phyloP scores from a whole-genome alignment of 2,329 filamentous ascomycete species.

The Helotiales sp. region DNA sequence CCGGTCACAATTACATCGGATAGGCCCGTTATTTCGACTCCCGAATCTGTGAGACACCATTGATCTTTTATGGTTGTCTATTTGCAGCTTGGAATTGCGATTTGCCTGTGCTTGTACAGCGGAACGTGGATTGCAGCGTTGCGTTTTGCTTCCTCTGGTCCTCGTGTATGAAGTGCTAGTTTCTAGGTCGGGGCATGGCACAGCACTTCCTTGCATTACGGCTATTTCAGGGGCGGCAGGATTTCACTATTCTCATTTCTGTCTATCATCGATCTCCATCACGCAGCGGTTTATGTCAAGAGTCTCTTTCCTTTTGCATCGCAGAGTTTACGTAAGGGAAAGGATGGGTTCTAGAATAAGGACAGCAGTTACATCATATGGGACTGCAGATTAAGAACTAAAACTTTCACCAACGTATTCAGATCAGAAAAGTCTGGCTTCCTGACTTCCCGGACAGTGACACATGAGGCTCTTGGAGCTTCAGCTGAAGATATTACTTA shows the following conservation, averaged over 20 bases:
- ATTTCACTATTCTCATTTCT: slow-evolving; percentile 23
- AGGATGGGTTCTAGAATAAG: slow-evolving; percentile 30
- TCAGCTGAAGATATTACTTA: no score
- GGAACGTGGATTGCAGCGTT: slow-evolving; percentile 18
- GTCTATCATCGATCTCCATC: slow-evolving; percentile 32
- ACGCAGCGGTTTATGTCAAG: slow-evolving; percentile 30
- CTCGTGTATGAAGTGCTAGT: slow-evolving; percentile 9
- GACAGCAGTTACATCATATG: slow-evolving; percentile 31
- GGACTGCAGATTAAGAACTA: slow-evolving; percentile 30
- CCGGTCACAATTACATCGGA: background rate
- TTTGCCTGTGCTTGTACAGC: slow-evolving; percentile 20
- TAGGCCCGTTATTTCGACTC: background rate
- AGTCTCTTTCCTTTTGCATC: slow-evolving; percentile 32
- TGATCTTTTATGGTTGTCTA: slow-evolving; percentile 26
- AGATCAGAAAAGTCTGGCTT: no score
- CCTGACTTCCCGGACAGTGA: no score
- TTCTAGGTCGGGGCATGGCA: background rate
- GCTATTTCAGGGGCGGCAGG: slow-evolving; percentile 10
- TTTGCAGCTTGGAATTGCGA: slow-evolving; percentile 26
- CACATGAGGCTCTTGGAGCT: no score
- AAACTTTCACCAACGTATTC: background rate
- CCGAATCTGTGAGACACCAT: slow-evolving; percentile 11
- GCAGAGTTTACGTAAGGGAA: slow-evolving; percentile 26
- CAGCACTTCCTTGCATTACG: slow-evolving; percentile 11
- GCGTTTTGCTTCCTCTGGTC: slow-evolving; percentile 20